These are phyloP conservation scores for Coprinellus micaceus DNA, from an alignment of 768 basidiomycete genomes.

Conservation along the genomic window DNA sequence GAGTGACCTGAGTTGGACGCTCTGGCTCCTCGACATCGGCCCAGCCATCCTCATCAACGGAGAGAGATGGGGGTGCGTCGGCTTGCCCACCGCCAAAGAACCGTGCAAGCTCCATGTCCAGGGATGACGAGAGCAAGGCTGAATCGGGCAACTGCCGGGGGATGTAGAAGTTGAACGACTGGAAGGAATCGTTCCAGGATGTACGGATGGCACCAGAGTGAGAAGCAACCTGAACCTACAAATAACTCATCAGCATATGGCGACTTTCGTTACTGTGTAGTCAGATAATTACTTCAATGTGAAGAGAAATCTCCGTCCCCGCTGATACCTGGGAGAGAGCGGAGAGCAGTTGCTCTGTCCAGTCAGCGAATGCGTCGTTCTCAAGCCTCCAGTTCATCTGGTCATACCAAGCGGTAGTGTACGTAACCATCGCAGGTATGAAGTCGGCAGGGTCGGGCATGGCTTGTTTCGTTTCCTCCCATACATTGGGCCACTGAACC, in stretches of 20 bases:
- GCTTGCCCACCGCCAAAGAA: slow-evolving; percentile 19
- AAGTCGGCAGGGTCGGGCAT: slow-evolving; percentile 31
- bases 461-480: slow-evolving; percentile 26
- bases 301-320: slow-evolving; percentile 17
- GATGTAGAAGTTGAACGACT: slow-evolving; percentile 29
- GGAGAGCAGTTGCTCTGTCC: slow-evolving; percentile 33
- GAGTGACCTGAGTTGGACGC: too few relatives aligned
- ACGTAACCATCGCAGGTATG: slow-evolving; percentile 30
- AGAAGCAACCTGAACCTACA: neutral
- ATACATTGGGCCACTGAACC: slow-evolving; percentile 31
- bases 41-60: slow-evolving; percentile 28
- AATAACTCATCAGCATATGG: neutral
- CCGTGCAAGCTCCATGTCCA: slow-evolving; percentile 33
- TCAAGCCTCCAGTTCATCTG: slow-evolving; percentile 32
- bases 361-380: slow-evolving; percentile 27
- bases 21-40: slow-evolving; percentile 18
- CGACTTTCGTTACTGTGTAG: neutral
- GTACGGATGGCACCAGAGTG: slow-evolving; percentile 25
- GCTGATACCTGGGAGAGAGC: slow-evolving; percentile 18
- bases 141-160: slow-evolving; percentile 27
- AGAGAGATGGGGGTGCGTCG: neutral
- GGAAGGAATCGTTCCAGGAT: slow-evolving; percentile 24
- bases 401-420: slow-evolving; percentile 33
- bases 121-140: slow-evolving; percentile 24
- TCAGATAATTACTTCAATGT: slow-evolving; percentile 24